A percentile compares a stretch with the other conserved stretches of the same genome.
Evolutionary conservation across 2,329 filamentous ascomycete species (phyloP).

Genomic region (Trichophyton schoenleinii): DNA sequence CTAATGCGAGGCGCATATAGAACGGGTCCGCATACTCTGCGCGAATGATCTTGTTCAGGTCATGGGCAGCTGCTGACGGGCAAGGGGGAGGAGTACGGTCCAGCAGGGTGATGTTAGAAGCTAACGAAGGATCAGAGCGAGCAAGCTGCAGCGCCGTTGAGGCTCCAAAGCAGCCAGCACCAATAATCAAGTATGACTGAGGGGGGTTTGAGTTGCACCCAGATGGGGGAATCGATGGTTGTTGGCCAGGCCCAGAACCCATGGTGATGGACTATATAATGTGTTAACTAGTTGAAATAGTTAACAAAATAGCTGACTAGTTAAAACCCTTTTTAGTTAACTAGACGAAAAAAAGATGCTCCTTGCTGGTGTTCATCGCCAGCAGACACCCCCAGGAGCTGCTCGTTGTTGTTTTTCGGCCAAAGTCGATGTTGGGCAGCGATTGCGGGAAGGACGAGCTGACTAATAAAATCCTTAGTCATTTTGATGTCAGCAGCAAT

Average conservation of each 20-base stretch:
- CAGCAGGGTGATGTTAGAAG: constrained; percentile 4
- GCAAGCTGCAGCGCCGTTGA: constrained; percentile 8
- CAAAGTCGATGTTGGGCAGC: too few relatives aligned
- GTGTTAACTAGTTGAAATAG: too few relatives aligned
- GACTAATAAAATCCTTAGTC: too few relatives aligned
- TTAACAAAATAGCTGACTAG: too few relatives aligned
- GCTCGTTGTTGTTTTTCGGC: too few relatives aligned
- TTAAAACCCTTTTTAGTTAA: too few relatives aligned
- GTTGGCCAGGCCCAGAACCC: background rate
- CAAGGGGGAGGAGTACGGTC: constrained; percentile 6
- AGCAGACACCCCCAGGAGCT: too few relatives aligned
- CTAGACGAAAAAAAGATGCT: too few relatives aligned
- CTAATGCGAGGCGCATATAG: constrained; percentile 8
- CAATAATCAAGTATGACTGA: constrained; percentile 30
- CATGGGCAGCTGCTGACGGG: constrained; percentile 6
- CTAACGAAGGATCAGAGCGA: background rate
- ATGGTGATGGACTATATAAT: background rate
- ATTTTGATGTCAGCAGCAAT: too few relatives aligned
- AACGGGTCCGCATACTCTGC: constrained; percentile 7
- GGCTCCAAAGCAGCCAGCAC: constrained; percentile 41
- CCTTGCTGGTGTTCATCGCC: too few relatives aligned
- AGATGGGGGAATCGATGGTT: background rate
- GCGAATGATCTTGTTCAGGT: constrained; percentile 10
- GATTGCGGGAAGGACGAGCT: too few relatives aligned
- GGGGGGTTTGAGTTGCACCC: background rate